Base-by-base conservation (phyloP, 2,329 filamentous ascomycete species). In the Fusarium sp. region DNA sequence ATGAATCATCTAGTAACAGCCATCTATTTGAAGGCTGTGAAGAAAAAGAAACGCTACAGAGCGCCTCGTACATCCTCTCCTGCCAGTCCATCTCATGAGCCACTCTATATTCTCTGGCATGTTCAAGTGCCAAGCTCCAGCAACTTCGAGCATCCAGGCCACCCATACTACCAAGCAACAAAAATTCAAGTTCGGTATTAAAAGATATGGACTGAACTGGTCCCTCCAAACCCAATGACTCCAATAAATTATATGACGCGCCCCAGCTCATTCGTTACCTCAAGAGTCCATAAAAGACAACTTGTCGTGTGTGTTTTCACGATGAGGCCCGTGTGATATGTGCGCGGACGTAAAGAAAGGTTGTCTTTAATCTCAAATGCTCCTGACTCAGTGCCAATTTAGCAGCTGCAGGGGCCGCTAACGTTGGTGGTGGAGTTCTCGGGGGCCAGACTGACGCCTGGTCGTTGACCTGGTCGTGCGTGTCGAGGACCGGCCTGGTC, bases 401-500 rank as follows among this genome's bases (percentile, higher is more conserved):
- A 89, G 79, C 86, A 89, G 72, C 82, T 83, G 79, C 87, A 89
- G 62, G 83, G 81, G 20, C 85, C 86, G 71, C 80, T 81, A 54
- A 81, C 79, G 73, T 87, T 86, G 62, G 86, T 88, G 79, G 85
- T 88, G 63, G 84, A 80, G 64, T 82, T 85, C 75, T 89, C 87
- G 22, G 85, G 82, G 33, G 81, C 81, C 68, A 88, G 80, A 75
- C 81, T 88, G 71, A 88, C 86, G 45, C 86, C 86, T 43, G 85
- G 84, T 75, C 86, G 84, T 77, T 88, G 85, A 48, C 86, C 86
- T 14, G 86, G 84, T 60, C 94, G 87, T 77, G 94, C 85, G 79
- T 94, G 94, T 78, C 95, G 89, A 67, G 95, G 93, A n/a, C 94
- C 95, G 50, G 90, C 94, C 81, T 98, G 96, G 77, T 99, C 96